A percentile compares a stretch with the other conserved stretches of the same genome.
These are phyloP conservation scores for Cladophialophora psammophila DNA, from an alignment of 2,329 filamentous ascomycete genomes.

Conservation along the genomic window DNA sequence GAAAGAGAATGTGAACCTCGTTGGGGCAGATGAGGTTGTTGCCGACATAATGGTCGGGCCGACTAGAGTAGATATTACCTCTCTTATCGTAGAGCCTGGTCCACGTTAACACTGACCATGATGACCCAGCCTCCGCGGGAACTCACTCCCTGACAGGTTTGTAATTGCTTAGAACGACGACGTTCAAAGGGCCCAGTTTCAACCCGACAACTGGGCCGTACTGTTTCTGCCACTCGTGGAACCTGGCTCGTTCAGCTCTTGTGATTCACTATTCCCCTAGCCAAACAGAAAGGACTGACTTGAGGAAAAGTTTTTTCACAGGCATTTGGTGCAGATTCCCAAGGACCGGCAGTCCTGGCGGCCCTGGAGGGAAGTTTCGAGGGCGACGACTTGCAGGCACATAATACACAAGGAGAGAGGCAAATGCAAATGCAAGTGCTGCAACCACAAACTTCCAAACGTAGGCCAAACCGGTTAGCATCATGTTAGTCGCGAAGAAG, in stretches of 20 bases:
- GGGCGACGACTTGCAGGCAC: slow-evolving; percentile 28
- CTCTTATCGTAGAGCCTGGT: slow-evolving; percentile 51
- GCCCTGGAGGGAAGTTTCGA: slow-evolving; percentile 34
- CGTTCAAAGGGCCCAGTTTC: slow-evolving; percentile 33
- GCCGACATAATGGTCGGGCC: slow-evolving; percentile 54
- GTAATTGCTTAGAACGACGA: slow-evolving; percentile 33
- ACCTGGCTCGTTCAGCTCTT: slow-evolving; percentile 21
- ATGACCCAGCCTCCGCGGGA: background rate
- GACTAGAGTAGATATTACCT: slow-evolving; percentile 48
- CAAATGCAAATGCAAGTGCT: slow-evolving; percentile 2
- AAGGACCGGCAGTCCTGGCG: slow-evolving; percentile 33
- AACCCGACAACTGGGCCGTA: slow-evolving; percentile 33
- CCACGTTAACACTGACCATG: background rate
- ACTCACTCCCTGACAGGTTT: slow-evolving; percentile 30
- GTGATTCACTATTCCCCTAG: background rate
- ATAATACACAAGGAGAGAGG: slow-evolving; percentile 13
- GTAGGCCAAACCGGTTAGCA: slow-evolving; percentile 6
- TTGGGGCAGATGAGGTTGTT: slow-evolving; percentile 26
- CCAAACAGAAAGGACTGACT: slow-evolving; percentile 6
- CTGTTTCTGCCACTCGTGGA: slow-evolving; percentile 31
- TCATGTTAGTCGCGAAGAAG: background rate
- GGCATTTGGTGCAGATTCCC: slow-evolving; percentile 37
- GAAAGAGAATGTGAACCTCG: slow-evolving; percentile 41
- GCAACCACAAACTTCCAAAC: slow-evolving; percentile 5
- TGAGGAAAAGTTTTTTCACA: slow-evolving; percentile 18